Evolutionary conservation across 2,329 filamentous ascomycete species (phyloP), one percentile per base, ranked within the genome.

Genomic region (Metarhizium album): DNA sequence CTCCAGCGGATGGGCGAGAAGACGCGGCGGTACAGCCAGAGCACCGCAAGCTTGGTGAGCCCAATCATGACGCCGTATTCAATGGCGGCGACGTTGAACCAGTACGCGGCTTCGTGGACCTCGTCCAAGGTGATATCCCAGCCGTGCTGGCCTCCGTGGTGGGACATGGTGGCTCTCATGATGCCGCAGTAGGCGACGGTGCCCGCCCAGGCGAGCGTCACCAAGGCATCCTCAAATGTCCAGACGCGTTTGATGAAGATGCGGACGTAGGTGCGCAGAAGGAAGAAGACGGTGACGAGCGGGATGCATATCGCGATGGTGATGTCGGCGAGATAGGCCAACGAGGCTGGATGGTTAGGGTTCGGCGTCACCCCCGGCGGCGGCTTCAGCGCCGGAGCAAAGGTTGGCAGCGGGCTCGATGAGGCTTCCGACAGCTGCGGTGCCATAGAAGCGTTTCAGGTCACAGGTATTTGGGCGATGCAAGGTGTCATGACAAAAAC

Each of bases 11-110:
- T 23, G 14, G 50, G 46, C 24, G 50, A 52, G 46, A 52, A 52
- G 50, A 52, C 50, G 31, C 50, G 50, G 14, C 50, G 50, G 20
- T 52, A 52, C 9, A 52, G 46, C 33, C 46, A 52, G 1, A 52
- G 46, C 4, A 52, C 50, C 2, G 50, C 50, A 3, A 52, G 50
- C 33, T 52, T 52, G 42, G 50, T 48, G 22, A 52, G 23, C 14
- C 27, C 38, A 45, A 52, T 52, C 40, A 52, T 52, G 50, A 49
- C 46, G 50, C 50, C 50, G 42, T 52, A 52, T 29, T 52, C 40
- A 18, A 52, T 52, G 20, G 50, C 46, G 13, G 38, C 40, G 2
- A 48, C 50, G 50, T 49, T 52, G 42, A 52, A 52, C 50, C 50
- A 52, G 42, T 45, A 52, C 14, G 50, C 46, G 4, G 50, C 50